A percentile compares a stretch with the other conserved stretches of the same genome.
Conservation (phyloP, 164 flowering plant genomes). For the Buxus sempervirens region DNA sequence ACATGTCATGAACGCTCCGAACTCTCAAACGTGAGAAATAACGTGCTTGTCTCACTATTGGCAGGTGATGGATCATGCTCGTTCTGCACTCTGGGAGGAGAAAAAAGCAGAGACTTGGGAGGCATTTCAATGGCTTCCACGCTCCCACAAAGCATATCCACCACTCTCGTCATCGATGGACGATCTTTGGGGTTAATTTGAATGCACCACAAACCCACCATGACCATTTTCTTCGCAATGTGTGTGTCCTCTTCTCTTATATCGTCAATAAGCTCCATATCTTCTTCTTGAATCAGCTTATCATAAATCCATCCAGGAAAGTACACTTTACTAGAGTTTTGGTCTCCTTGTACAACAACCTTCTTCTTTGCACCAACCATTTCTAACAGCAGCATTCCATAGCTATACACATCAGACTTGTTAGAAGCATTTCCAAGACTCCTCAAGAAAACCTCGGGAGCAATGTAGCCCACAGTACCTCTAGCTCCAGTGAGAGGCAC, state of each 20-base stretch:
- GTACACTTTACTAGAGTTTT: not conserved
- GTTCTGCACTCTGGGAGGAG: constrained; percentile 3
- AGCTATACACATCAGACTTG: constrained; percentile 23
- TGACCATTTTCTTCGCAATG: constrained; percentile 13
- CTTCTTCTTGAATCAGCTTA: constrained; percentile 4
- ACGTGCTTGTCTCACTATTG: not conserved
- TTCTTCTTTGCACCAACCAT: constrained; percentile 16
- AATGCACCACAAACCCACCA: constrained; percentile 25
- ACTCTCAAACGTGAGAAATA: not conserved
- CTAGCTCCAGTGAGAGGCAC: constrained; percentile 3
- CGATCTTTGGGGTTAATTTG: constrained; percentile 15
- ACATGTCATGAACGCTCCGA: no score
- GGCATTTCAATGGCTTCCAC: constrained; percentile 18
- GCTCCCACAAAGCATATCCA: constrained; percentile 20
- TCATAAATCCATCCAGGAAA: constrained; percentile 19
- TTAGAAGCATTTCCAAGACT: constrained; percentile 13
- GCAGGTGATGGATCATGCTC: not conserved
- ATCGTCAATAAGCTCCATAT: constrained; percentile 1
- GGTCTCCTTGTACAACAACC: no score
- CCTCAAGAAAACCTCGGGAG: constrained; percentile 19
- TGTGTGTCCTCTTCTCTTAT: constrained; percentile 8
- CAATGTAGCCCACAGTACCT: constrained; percentile 25
- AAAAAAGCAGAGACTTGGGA: constrained; percentile 5
- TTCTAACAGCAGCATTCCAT: constrained; percentile 24
- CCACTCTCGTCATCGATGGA: constrained; percentile 11